Base-by-base conservation (phyloP, 768 basidiomycete species). In the Tricholoma flavovirens region DNA sequence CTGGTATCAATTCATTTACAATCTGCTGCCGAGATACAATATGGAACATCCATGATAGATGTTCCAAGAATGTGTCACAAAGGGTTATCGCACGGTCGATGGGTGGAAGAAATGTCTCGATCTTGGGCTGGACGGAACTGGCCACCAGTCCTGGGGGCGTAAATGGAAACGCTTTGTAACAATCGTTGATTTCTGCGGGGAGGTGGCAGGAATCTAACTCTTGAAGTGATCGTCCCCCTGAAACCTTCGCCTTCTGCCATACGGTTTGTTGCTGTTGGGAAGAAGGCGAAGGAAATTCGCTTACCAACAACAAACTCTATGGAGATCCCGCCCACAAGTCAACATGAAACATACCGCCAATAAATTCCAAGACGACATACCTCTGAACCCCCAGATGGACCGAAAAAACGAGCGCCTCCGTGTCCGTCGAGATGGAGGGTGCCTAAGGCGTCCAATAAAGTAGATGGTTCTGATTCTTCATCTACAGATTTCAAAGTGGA, bases 41-140 rank as follows among this genome's bases (percentile, higher is more conserved):
- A 51, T 71, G 71, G 58, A 77, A 76, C 73, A 78, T 77, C 79
- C 79, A 80, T 12, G 78, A 76, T 33, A 77, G 66, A 56, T 79
- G 74, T 56, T 80, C 74, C 24, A 79, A 58, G 58, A 80, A 80
- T 1, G 72, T 77, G 36, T 80, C 76, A 60, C 76, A 79, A 32
- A 81, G 64, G 6, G 63, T 55, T 15, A 73, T 71, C 10, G 79
- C 75, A 32, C 73, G 73, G 50, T 74, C 68, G 7, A 75, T 59
- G 5, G 76, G 62, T 1, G 80, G 80, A 10, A 82, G 69, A 59
- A 75, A 77, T 1, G 70, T 66, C 63, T 79, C 75, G 53, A 81
- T 80, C 61, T 68, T 67, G 14, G 63, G 57, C 60, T 73, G 75
- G 10, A 78, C 69, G 5, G 71, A 60, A 21, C 60, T 58, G 4